Conservation (phyloP, 2,329 filamentous ascomycete species). For the Coniochaeta pulveracea region DNA sequence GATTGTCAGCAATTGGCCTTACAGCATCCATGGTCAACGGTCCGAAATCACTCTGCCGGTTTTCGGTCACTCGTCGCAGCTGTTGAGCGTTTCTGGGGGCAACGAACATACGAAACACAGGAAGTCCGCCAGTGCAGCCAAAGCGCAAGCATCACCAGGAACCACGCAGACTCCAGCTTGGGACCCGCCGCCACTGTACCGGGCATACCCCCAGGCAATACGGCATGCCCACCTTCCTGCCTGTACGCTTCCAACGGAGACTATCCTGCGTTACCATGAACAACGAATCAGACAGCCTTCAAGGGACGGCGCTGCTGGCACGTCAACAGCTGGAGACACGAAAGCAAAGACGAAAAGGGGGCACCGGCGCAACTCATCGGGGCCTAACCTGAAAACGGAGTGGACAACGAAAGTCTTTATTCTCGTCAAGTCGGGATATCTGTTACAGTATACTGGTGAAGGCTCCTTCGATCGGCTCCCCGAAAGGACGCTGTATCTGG, state of each 20-base stretch:
- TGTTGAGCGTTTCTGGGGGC: neutral
- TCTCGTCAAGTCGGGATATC: slow-evolving; percentile 56
- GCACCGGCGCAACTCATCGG: slow-evolving; percentile 30
- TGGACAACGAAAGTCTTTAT: slow-evolving; percentile 65
- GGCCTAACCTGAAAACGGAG: slow-evolving; percentile 37
- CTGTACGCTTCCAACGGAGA: slow-evolving; percentile 56
- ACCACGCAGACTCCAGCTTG: slow-evolving; percentile 29
- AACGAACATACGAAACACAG: slow-evolving; percentile 12
- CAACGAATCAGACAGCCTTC: slow-evolving; percentile 30
- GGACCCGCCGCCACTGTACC: slow-evolving; percentile 69
- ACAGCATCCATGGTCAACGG: slow-evolving; percentile 20
- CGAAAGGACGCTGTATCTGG: slow-evolving; percentile 61
- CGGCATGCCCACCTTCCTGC: slow-evolving; percentile 62
- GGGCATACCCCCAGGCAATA: slow-evolving; percentile 75
- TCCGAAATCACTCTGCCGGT: slow-evolving; percentile 23
- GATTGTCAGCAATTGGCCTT: slow-evolving; percentile 31
- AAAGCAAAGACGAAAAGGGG: slow-evolving; percentile 33
- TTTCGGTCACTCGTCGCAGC: slow-evolving; percentile 6
- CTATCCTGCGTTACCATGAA: slow-evolving; percentile 51
- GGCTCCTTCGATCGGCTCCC: slow-evolving; percentile 61
- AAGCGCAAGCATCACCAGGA: slow-evolving; percentile 9
- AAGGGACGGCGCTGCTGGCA: slow-evolving; percentile 21
- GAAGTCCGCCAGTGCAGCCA: slow-evolving; percentile 13
- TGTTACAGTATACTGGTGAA: slow-evolving; percentile 64
- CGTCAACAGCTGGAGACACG: slow-evolving; percentile 16